Evolutionary conservation across 1,284 basidiomycete genomes (phyloP).

Genomic region (Ganoderma sinense): DNA sequence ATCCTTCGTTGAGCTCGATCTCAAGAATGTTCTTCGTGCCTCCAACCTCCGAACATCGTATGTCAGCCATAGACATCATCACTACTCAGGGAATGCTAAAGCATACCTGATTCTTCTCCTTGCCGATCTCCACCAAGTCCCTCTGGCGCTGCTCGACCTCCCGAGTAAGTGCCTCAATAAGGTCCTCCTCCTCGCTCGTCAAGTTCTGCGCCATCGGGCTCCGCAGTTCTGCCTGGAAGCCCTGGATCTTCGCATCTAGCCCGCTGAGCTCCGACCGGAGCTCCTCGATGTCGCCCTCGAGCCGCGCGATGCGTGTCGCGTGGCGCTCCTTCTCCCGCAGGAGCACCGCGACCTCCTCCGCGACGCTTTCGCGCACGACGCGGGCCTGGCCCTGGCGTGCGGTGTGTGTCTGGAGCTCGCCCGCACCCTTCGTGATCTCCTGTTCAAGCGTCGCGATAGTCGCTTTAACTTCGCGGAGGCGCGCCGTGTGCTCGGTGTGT

Average conservation of each 20-base stretch:
- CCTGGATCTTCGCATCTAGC: conserved; percentile 65
- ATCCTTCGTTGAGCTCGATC: conserved; percentile 92
- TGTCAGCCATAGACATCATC: neutral
- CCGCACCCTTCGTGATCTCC: conserved; percentile 82
- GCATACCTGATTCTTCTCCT: conserved; percentile 77
- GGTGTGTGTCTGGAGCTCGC: conserved; percentile 77
- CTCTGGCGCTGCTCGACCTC: conserved; percentile 82
- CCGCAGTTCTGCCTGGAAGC: conserved; percentile 77
- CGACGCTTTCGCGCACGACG: conserved; percentile 72
- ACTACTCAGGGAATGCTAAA: neutral
- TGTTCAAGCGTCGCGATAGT: conserved; percentile 83
- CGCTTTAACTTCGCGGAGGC: conserved; percentile 78
- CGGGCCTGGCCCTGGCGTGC: conserved; percentile 78
- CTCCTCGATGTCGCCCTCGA: conserved; percentile 77
- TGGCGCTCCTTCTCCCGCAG: conserved; percentile 78
- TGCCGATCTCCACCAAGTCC: conserved; percentile 72
- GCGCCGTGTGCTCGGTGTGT: conserved; percentile 70
- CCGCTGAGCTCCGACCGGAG: conserved; percentile 74
- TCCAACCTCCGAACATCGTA: conserved; percentile 62
- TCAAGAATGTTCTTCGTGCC: conserved; percentile 84
- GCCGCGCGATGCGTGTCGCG: conserved; percentile 64
- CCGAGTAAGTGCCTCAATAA: conserved; percentile 76
- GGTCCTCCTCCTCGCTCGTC: conserved; percentile 73
- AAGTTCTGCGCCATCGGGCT: conserved; percentile 82
- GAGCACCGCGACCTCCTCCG: conserved; percentile 69